Evolutionary conservation across 352 stramenopile species (phyloP).

Genomic region (Globisporangium camurandrum): DNA sequence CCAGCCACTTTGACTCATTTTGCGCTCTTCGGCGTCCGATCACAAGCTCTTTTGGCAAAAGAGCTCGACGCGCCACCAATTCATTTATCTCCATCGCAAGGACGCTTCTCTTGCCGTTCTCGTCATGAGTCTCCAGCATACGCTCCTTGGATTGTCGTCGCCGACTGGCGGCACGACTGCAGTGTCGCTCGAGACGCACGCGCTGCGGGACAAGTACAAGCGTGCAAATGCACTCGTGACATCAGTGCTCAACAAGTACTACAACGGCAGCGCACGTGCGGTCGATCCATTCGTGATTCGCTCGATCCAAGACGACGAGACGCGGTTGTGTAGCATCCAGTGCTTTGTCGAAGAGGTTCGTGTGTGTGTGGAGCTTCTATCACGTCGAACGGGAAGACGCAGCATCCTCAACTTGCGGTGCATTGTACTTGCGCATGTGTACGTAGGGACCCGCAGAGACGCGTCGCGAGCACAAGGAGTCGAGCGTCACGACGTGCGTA

Average conservation of each 20-base stretch:
- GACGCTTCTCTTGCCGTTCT: no score
- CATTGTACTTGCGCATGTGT: neutral
- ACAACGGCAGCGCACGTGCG: slow-evolving; percentile 57
- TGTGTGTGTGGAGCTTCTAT: no score
- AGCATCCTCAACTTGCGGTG: neutral
- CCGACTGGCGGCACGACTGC: neutral
- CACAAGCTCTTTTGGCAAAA: no score
- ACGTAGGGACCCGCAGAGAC: slow-evolving; percentile 44
- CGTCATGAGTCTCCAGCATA: no score
- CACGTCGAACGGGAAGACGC: no score
- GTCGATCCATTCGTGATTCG: slow-evolving; percentile 65
- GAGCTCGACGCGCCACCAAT: no score
- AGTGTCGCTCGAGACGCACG: neutral
- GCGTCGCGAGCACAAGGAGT: slow-evolving; percentile 34
- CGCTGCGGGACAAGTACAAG: slow-evolving; percentile 27
- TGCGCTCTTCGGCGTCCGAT: no score
- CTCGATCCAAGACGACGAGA: slow-evolving; percentile 41
- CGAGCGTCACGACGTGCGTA: slow-evolving; percentile 15
- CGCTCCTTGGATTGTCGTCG: no score
- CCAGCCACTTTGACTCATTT: no score
- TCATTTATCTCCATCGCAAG: no score
- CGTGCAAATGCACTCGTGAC: slow-evolving; percentile 44
- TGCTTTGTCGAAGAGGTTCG: slow-evolving; percentile 66
- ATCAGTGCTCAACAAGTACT: slow-evolving; percentile 64
- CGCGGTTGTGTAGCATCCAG: slow-evolving; percentile 54